These are phyloP conservation scores for Sporothrix sp. DNA, from an alignment of 2,329 filamentous ascomycete genomes.

Conservation along the genomic window DNA sequence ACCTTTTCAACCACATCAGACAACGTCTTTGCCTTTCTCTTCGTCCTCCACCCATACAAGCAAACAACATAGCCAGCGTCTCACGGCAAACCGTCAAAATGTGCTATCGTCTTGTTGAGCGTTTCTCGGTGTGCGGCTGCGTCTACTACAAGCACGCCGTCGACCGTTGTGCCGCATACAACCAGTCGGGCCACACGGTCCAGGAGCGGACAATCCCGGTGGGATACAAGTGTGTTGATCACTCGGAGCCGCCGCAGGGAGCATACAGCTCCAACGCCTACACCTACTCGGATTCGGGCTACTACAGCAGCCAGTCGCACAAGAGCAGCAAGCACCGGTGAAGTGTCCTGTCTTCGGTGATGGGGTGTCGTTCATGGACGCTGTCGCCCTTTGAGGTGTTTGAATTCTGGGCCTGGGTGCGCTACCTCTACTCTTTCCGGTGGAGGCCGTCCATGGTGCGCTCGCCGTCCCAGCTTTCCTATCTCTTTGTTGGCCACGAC, in stretches of 20 bases:
- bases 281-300: slow-evolving; percentile 45
- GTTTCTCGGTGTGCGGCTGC: slow-evolving; percentile 79
- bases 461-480: slow-evolving; percentile 39
- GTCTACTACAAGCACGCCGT: slow-evolving; percentile 81
- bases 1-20: slow-evolving; percentile 1
- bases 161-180: slow-evolving; percentile 70
- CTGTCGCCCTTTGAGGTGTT: slow-evolving; percentile 34
- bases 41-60: background rate
- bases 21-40: background rate
- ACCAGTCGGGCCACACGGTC: slow-evolving; percentile 60
- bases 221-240: slow-evolving; percentile 63
- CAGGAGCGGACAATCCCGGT: slow-evolving; percentile 71
- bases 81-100: slow-evolving; percentile 37
- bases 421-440: slow-evolving; percentile 40
- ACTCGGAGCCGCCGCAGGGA: slow-evolving; percentile 32
- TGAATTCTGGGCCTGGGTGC: slow-evolving; percentile 36
- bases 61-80: background rate
- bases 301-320: slow-evolving; percentile 40
- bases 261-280: slow-evolving; percentile 32
- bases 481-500: slow-evolving; percentile 38
- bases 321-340: slow-evolving; percentile 38
- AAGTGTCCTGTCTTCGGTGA: slow-evolving; percentile 44
- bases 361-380: slow-evolving; percentile 34
- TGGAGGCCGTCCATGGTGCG: slow-evolving; percentile 26
- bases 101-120: slow-evolving; percentile 81